Percentiles rank a stretch among this genome's conserved stretches.
These are phyloP conservation scores for Paulownia fortunei DNA, from an alignment of 257 asterid genomes.

Conservation along the genomic window DNA sequence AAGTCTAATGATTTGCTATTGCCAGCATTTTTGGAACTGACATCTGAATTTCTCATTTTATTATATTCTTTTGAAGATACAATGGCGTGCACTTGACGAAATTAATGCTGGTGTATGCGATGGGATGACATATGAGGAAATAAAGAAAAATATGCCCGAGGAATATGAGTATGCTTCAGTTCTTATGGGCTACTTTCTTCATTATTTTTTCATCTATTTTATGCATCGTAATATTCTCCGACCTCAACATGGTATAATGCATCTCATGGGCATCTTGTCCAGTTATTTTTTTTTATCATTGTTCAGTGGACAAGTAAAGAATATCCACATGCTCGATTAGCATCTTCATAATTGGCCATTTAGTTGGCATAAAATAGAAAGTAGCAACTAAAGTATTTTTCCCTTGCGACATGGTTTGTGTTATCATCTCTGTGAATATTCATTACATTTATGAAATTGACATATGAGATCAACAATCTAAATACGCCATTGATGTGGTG, in stretches of 20 bases:
- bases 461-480: neutral
- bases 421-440: too few species aligned
- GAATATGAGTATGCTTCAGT: slow-evolving; percentile 82
- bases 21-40: slow-evolving; percentile 28
- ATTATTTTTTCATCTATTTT: slow-evolving; percentile 4
- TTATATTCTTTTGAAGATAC: slow-evolving; percentile 64
- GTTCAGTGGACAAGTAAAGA: neutral
- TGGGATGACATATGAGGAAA: slow-evolving; percentile 98
- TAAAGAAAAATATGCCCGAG: slow-evolving; percentile 97
- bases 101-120: slow-evolving; percentile 96
- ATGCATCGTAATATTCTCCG: neutral
- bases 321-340: neutral
- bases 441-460: neutral
- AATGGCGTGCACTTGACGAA: slow-evolving; percentile 99
- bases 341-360: neutral
- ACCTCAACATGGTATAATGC: slow-evolving; percentile 10
- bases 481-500: too few species aligned
- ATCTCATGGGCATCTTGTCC: slow-evolving; percentile 4
- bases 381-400: neutral
- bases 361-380: too few species aligned
- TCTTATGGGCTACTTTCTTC: slow-evolving; percentile 20
- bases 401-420: too few species aligned
- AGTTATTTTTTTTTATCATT: neutral
- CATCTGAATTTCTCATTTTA: slow-evolving; percentile 13
- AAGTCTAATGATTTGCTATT: slow-evolving; percentile 16